These are phyloP conservation scores for Sphaerulina musiva DNA, from an alignment of 2,329 filamentous ascomycete species.

Conservation along the genomic window DNA sequence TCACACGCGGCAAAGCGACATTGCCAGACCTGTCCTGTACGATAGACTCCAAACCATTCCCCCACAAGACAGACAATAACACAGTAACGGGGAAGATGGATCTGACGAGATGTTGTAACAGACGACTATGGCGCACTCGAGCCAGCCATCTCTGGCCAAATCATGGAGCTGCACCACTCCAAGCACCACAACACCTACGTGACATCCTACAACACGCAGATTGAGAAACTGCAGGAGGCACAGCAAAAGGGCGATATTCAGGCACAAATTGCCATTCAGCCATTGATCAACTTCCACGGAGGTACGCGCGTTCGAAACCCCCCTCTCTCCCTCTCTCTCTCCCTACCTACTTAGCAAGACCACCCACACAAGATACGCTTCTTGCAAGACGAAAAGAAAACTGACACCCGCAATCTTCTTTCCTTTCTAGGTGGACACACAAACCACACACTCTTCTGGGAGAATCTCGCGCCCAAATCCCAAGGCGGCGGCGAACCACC, in stretches of 20 bases:
- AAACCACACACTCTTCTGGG: slow-evolving; percentile 64
- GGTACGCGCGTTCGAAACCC: slow-evolving; percentile 32
- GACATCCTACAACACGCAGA: slow-evolving; percentile 74
- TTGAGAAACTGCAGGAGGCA: slow-evolving; percentile 61
- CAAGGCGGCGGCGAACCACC: slow-evolving; percentile 62
- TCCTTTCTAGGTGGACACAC: slow-evolving; percentile 49
- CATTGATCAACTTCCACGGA: slow-evolving; percentile 60
- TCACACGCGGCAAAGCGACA: slow-evolving; percentile 81
- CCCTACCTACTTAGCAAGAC: background rate
- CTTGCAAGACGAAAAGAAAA: background rate
- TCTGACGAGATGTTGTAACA: slow-evolving; percentile 35
- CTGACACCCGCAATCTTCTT: background rate
- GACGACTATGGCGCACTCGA: slow-evolving; percentile 97
- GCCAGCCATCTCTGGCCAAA: slow-evolving; percentile 72
- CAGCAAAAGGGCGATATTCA: slow-evolving; percentile 49
- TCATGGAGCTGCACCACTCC: slow-evolving; percentile 94
- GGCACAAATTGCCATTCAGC: slow-evolving; percentile 50
- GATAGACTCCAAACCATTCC: slow-evolving; percentile 22
- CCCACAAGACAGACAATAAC: background rate
- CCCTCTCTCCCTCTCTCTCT: no score
- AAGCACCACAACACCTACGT: slow-evolving; percentile 95
- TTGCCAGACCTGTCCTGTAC: slow-evolving; percentile 80
- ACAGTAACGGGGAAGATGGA: background rate
- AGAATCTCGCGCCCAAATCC: slow-evolving; percentile 60
- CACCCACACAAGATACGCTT: background rate